Base-by-base conservation (phyloP, 129 eudicot species). In the Flaveria bidentis region DNA sequence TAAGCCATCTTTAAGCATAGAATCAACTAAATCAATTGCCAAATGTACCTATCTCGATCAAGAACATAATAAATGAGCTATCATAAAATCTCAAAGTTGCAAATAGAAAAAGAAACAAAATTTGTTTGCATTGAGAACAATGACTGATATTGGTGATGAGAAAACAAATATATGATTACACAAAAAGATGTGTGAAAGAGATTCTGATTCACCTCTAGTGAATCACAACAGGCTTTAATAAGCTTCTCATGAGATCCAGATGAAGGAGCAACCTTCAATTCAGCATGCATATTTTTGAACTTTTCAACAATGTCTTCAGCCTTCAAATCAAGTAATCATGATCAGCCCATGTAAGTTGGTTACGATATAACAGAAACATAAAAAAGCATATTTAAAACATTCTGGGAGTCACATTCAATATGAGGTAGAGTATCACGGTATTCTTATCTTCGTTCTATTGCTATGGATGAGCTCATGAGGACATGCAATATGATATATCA, bases 11-110 rank as follows among this genome's bases (percentile, higher is more conserved):
- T 77, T 81, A 55, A 84, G 67, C 77, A 90, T 87, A 63, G 79
- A 84, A 53, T 87, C 98, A 65, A 87, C 83, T 73, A 91, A 60
- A 76, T 89, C 89, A 70, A 94, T 76, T 42, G 96, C 97, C 79
- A 81, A 64, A 69, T 89, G 89, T 47, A 87, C 97, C 98, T 87
- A 63, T 42, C 25, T 45, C 33, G 8, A 55, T 30, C 55, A 78
- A 77, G 20, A 82, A 53, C 58, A 61, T 42, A 71, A 50, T 42
- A 17, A 51, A 72, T 30, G 11, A 63, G 18, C 74, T 47, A 77
- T 72, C 12, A 78, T 15, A 47, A 22, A 50, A 50, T 23, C 30
- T 79, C 63, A 63, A 50, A 63, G 51, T 45, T 64, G 26, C 30
- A 52, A 17, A 58, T 50, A 39, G 65, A 52, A 58, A 13, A 47